Evolutionary conservation across 805 yeast species (phyloP).

Genomic region (Teunomyces stri): DNA sequence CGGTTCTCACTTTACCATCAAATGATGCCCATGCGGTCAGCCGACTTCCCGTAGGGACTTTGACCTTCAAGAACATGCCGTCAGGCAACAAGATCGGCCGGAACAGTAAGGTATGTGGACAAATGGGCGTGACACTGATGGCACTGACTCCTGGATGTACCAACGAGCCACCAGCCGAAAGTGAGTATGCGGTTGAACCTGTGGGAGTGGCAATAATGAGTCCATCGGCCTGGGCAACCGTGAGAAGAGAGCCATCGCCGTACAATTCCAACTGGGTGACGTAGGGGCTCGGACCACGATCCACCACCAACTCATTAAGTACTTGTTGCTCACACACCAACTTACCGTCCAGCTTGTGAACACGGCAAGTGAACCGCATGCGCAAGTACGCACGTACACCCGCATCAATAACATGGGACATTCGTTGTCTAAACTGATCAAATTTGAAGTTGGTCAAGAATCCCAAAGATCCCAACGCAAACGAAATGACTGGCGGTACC

Average conservation of each 20-base stretch:
- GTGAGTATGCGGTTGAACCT: slow-evolving; percentile 93
- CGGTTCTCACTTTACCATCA: slow-evolving; percentile 88
- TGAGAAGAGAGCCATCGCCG: slow-evolving; percentile 80
- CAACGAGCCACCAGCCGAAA: slow-evolving; percentile 92
- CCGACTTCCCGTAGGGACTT: slow-evolving; percentile 74
- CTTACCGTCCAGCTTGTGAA: slow-evolving; percentile 51
- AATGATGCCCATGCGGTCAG: slow-evolving; percentile 96
- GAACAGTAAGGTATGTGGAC: slow-evolving; percentile 93
- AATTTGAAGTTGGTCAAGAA: slow-evolving; percentile 74
- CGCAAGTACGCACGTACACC: slow-evolving; percentile 78
- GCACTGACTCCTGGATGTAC: slow-evolving; percentile 95
- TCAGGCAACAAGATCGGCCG: slow-evolving; percentile 92
- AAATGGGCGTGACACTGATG: slow-evolving; percentile 89
- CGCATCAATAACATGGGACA: slow-evolving; percentile 56
- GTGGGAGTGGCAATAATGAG: slow-evolving; percentile 91
- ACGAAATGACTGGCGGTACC: slow-evolving; percentile 47
- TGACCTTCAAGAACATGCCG: slow-evolving; percentile 79
- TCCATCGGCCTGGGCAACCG: slow-evolving; percentile 94
- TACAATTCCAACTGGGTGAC: slow-evolving; percentile 85
- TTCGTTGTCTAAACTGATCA: slow-evolving; percentile 61
- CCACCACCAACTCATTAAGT: slow-evolving; percentile 85
- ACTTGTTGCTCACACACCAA: slow-evolving; percentile 70
- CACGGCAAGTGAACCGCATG: slow-evolving; percentile 84
- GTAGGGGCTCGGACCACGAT: slow-evolving; percentile 91
- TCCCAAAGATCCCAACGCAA: slow-evolving; percentile 44